Evolutionary conservation across 257 asterid genomes (phyloP), one percentile per base, ranked within the genome.

Genomic region (Solanum tacnaense): DNA sequence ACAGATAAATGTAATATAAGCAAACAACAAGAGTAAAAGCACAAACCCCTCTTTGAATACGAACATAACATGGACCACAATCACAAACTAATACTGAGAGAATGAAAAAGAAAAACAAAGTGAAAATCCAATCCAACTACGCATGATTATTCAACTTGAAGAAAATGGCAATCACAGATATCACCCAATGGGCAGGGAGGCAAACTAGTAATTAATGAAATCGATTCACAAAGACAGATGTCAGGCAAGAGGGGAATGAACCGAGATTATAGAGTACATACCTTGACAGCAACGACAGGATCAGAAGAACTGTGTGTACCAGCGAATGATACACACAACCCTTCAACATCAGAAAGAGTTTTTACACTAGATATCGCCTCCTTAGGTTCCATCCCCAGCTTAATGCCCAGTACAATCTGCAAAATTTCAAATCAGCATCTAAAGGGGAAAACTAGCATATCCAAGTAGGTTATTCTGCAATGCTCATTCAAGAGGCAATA

Each of bases 271-370:
- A 67, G 84, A 34, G 84, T 16, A 31, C 29, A 87, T 91, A 95
- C 78, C 95, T 97, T 94, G 88, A 95, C 96, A 62, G 98, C 98
- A 86, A 96, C 87, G 89, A 92, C 92, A 13, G 99, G 99, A 91
- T 96, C 98, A 84, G 99, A 93, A 68, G 95, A 96, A 25, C 94
- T 98, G 75, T 21, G 92, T 32, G 70, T 87, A 89, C 94, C 93
- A 65, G 99, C 98, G 87, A 95, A 97, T 52, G 94, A 84, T 73
- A 95, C 92, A 62, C 98, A 97, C 39, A 93, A 85, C 52, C 96
- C 98, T 91, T 97, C 99, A 71, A 96, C 99, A 87, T 97, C 99
- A 18, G 99, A 97, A 62, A 97, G 98, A 21, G 98, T 96, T 92
- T 94, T 96, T 86, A 94, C 94, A 25, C 90, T 90, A 31, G 93